phyloP scores from a whole-genome alignment of 1,284 basidiomycete genomes.

The Fomitopsis betulina region DNA sequence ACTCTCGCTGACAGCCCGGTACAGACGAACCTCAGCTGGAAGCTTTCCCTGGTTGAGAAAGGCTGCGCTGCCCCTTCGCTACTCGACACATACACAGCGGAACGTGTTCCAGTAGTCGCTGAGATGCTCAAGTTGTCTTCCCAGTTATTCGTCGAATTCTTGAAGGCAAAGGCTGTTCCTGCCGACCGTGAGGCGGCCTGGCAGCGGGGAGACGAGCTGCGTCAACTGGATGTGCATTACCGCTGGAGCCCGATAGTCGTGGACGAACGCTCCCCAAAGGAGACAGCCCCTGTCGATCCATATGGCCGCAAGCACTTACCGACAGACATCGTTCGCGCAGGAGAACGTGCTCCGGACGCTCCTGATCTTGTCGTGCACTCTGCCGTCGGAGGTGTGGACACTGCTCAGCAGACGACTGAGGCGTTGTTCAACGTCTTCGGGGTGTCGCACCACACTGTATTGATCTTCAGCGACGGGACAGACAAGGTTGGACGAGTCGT shows the following conservation, averaged over 20 bases:
- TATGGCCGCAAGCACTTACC: constrained; percentile 5
- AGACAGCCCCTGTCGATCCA: constrained; percentile 16
- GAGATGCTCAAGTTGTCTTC: constrained; percentile 21
- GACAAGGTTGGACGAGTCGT: neutral
- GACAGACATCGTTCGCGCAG: constrained; percentile 29
- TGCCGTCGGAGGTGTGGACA: neutral
- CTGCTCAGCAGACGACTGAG: neutral
- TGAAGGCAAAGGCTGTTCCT: neutral
- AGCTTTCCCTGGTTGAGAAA: constrained; percentile 27
- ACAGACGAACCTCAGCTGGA: constrained; percentile 30
- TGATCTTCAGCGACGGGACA: constrained; percentile 14
- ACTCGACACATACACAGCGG: constrained; percentile 21
- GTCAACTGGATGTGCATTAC: constrained; percentile 42
- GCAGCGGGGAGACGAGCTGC: constrained; percentile 17
- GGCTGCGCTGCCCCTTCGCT: constrained; percentile 17
- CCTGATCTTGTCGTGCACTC: constrained; percentile 23
- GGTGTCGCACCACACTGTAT: constrained; percentile 14
- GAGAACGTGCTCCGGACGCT: constrained; percentile 43
- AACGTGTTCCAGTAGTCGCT: constrained; percentile 25
- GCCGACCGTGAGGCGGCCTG: neutral
- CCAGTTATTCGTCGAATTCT: neutral
- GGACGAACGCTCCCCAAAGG: constrained; percentile 26
- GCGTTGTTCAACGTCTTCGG: constrained; percentile 15
- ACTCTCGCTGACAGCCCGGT: neutral
- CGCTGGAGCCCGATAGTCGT: constrained; percentile 40